A percentile compares a stretch with the other conserved stretches of the same genome.
Conservation (phyloP, 2,329 filamentous ascomycete species). For the Malbranchea zuffiana region DNA sequence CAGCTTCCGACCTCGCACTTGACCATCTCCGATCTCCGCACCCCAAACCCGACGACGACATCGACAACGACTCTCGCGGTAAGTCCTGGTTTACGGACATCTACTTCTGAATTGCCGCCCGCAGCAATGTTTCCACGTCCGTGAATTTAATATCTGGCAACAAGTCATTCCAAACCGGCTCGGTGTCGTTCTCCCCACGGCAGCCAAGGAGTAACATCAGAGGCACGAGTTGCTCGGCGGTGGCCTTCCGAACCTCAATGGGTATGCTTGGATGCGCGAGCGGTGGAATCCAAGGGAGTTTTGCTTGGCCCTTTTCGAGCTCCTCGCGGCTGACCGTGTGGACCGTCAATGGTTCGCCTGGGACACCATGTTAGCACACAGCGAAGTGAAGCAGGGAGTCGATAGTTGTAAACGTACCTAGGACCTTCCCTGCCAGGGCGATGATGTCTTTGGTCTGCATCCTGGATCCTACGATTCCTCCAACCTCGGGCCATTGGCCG, state of each 20-base stretch:
- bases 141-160: slow-evolving; percentile 27
- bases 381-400: no score
- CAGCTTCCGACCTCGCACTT: background rate
- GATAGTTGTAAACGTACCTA: slow-evolving; percentile 18
- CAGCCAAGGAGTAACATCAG: slow-evolving; percentile 18
- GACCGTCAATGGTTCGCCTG: slow-evolving; percentile 24
- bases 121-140: slow-evolving; percentile 21
- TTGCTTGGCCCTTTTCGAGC: slow-evolving; percentile 34
- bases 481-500: slow-evolving; percentile 32
- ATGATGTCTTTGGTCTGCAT: slow-evolving; percentile 23
- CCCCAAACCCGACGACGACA: no score
- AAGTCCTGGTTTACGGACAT: no score
- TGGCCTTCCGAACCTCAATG: slow-evolving; percentile 16
- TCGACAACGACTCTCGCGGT: no score
- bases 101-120: background rate
- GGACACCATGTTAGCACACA: background rate
- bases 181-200: slow-evolving; percentile 19
- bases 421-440: slow-evolving; percentile 23
- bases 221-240: slow-evolving; percentile 16
- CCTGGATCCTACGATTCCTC: slow-evolving; percentile 28
- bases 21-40: background rate
- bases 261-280: slow-evolving; percentile 20
- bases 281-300: slow-evolving; percentile 17
- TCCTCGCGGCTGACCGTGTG: slow-evolving; percentile 40
- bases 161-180: slow-evolving; percentile 26